These are phyloP conservation scores for Ordospora colligata DNA, from an alignment of 371 early-diverging fungal species.

Conservation along the genomic window DNA sequence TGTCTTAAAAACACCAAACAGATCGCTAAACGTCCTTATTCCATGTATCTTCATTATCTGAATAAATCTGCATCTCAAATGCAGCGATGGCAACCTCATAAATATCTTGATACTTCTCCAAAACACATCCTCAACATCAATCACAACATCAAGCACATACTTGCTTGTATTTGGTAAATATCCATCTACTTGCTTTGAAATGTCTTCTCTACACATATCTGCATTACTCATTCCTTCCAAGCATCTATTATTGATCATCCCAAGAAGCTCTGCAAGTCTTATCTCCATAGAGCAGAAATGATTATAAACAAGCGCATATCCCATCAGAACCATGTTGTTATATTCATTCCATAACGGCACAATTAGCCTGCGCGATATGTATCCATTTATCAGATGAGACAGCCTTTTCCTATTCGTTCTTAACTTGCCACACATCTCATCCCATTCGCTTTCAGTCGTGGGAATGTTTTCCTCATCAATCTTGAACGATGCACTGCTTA, in stretches of 20 bases:
- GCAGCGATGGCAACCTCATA: not conserved
- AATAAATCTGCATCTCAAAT: not conserved
- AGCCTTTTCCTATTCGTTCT: not conserved
- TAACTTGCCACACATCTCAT: not conserved
- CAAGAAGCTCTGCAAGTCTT: not conserved
- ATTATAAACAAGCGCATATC: not conserved
- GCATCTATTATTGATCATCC: not conserved
- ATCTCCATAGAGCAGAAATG: not conserved
- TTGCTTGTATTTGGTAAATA: not conserved
- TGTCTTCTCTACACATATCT: not conserved
- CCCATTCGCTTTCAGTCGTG: not conserved
- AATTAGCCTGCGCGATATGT: not conserved
- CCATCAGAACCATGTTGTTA: constrained; percentile 3
- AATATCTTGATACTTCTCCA: not conserved
- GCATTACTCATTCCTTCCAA: not conserved
- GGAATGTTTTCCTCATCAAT: not conserved
- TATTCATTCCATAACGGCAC: constrained; percentile 4
- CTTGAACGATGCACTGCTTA: not conserved
- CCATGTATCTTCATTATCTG: constrained; percentile 1
- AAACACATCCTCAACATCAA: not conserved
- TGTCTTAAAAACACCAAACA: not conserved
- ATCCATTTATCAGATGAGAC: not conserved
- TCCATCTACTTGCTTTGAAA: not conserved
- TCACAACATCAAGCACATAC: not conserved
- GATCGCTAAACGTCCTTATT: not conserved